Evolutionary conservation across 2,329 filamentous ascomycete species (phyloP), one percentile per base, ranked within the genome.

Genomic region (Paraphoma chrysanthemicola): DNA sequence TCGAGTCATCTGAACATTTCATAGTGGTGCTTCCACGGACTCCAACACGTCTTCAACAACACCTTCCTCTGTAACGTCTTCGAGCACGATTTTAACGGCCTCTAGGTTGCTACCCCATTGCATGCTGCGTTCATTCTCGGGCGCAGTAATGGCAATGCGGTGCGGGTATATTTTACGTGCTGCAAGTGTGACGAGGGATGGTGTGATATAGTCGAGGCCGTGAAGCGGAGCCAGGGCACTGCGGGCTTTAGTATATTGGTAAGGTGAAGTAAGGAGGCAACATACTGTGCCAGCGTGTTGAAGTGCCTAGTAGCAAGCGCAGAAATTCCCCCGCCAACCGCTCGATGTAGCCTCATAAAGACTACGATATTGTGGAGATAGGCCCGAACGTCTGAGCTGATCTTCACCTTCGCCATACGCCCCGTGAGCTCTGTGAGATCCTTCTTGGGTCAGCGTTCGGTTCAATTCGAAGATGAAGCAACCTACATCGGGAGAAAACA

Each of bases 321-420:
- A 11, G 91, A 90, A 48, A 96, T 85, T 42, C 93, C 92, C 12
- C 89, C 86, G 16, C 85, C 86, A 28, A 97, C 90, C 47, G 92
- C 93, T 51, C 94, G 89, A 77, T 96, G 93, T 74, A 96, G 85
- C 29, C 95, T 89, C 64, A 98, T 83, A 73, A 96, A 97, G 3
- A 93, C 86, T 48, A 94, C 81, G 38, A 98, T 86, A 76, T 98
- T 94, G 81, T 94, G 89, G 56, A 94, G 85, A 75, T 98, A 98
- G 43, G 91, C 87, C 55, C 86, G 82, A 2, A 97, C 86, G 63
- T 97, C 93, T 17, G 93, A 85, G 55, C 88, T 90, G 28, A 93
- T 80, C 41, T 82, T 84, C 12, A 90, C 86, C 2, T 82, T 71
- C 2, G 83, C 79, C 52, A 85, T 84, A 2, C 86, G 80, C n/a